A percentile compares a stretch with the other conserved stretches of the same genome.
Conservation (phyloP, 106 monocot genomes). For the Allium fistulosum region DNA sequence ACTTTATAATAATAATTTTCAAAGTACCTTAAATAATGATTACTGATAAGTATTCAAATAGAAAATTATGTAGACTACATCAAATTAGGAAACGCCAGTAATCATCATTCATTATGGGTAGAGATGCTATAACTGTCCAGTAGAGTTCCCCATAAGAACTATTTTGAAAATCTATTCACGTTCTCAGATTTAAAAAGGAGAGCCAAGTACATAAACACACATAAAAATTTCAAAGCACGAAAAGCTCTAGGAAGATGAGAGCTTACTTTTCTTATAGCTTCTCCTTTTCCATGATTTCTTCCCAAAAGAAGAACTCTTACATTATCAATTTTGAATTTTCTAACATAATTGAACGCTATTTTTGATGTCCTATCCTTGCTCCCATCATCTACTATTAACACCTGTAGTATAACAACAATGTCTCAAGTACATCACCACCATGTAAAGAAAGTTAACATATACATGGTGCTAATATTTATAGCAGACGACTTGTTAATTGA, state of each 20-base stretch:
- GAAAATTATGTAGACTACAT: too few species aligned
- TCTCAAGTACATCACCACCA: neutral
- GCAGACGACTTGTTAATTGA: neutral
- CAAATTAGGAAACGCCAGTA: too few species aligned
- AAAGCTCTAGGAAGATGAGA: slow-evolving; percentile 2
- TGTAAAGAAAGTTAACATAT: neutral
- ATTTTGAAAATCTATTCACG: too few species aligned
- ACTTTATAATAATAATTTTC: too few species aligned
- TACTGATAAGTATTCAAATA: too few species aligned
- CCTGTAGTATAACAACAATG: slow-evolving; percentile 24
- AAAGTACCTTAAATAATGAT: too few species aligned
- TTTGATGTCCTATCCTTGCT: slow-evolving; percentile 84
- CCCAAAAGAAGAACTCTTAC: slow-evolving; percentile 81
- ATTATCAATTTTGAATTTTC: slow-evolving; percentile 82
- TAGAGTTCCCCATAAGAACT: too few species aligned
- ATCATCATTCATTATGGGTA: too few species aligned
- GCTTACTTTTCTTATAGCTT: slow-evolving; percentile 92
- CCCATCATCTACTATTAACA: slow-evolving; percentile 96
- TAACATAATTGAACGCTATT: slow-evolving; percentile 86
- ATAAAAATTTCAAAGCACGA: too few species aligned
- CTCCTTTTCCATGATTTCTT: slow-evolving; percentile 97
- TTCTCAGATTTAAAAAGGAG: too few species aligned
- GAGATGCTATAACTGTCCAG: too few species aligned
- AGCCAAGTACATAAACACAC: too few species aligned
- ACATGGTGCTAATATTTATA: neutral